Conservation (phyloP, 2,329 filamentous ascomycete genomes). For the Dryadomyces quercivorus region DNA sequence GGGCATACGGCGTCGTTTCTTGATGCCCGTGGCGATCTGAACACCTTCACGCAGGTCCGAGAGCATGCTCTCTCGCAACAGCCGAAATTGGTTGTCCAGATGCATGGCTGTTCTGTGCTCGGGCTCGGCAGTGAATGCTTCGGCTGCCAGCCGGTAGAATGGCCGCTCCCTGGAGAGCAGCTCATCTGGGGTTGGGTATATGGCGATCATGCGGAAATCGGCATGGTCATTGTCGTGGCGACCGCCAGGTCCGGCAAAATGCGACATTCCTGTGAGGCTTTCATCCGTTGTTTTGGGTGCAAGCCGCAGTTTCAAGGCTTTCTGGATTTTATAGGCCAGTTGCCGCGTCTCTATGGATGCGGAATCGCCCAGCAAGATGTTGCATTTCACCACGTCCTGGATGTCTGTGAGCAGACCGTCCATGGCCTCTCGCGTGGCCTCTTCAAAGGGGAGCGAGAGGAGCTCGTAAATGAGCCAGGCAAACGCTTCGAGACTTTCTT, state of each 20-base stretch:
- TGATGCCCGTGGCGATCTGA: constrained; percentile 24
- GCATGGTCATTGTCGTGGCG: constrained; percentile 62
- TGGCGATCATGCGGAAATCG: constrained; percentile 47
- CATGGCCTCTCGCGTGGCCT: neutral
- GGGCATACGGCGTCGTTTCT: neutral
- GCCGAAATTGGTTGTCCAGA: constrained; percentile 59
- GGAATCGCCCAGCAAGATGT: neutral
- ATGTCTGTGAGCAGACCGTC: neutral
- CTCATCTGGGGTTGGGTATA: constrained; percentile 56
- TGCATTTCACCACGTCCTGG: neutral
- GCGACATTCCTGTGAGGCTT: too few species aligned
- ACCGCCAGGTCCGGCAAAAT: constrained; percentile 37
- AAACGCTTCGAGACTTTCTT: neutral
- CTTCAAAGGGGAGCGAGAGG: neutral
- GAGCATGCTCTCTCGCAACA: constrained; percentile 60
- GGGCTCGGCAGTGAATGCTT: constrained; percentile 19
- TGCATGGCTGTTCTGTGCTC: constrained; percentile 28
- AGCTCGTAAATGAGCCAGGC: neutral
- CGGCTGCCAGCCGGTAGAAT: constrained; percentile 42
- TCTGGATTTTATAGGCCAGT: neutral
- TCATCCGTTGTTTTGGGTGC: neutral
- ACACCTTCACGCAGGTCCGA: constrained; percentile 51
- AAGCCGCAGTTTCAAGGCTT: neutral
- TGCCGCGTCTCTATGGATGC: neutral
- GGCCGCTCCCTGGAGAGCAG: constrained; percentile 37